Base-by-base conservation (phyloP, 1,284 basidiomycete species). In the Pascua guehoae region DNA sequence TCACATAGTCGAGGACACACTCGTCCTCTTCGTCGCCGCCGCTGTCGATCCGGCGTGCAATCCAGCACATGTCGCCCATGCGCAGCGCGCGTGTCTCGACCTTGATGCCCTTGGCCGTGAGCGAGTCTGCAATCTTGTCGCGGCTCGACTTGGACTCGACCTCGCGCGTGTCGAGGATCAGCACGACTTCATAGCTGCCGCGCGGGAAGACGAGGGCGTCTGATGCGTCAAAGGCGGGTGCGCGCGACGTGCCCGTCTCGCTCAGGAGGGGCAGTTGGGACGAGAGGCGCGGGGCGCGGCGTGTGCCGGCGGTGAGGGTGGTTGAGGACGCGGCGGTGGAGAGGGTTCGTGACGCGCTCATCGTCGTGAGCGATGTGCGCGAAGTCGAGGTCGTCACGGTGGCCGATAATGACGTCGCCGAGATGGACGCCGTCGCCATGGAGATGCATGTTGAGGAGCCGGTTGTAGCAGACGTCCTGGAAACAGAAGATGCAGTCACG, bases 41-140 rank as follows among this genome's bases (percentile, higher is more conserved):
- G 9, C 64, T 66, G 42, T 76, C 74, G 15, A 64, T 67, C 36
- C 76, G 56, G 32, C 75, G 71, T 1, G 82, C 83, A 14, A 85
- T 71, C 83, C 83, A 85, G 32, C 81, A 70, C 57, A 81, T 80
- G 68, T 85, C 83, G 5, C 83, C 83, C 8, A 85, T 65, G 37
- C 78, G 73, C 40, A 85, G 65, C 2, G 80, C 76, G 16, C 80
- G 66, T 37, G 78, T 75, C 56, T 81, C 80, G n/a, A 80, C 78
- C 15, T 69, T 66, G 41, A 82, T 64, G 0, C 79, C 79, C 40
- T 72, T 67, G 15, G 69, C 67, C 18, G 61, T 53, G 3, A 80
- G 66, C 9, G 65, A 64, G 17, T 76, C 73, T 4, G 65, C 63
- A 14, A 78, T 71, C 58, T 70, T 72, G 50, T 79, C 77, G 17